Evolutionary conservation across 352 stramenopile genomes (phyloP), one percentile per base, ranked within the genome.

Genomic region (Thalassiosira livingstoniorum): DNA sequence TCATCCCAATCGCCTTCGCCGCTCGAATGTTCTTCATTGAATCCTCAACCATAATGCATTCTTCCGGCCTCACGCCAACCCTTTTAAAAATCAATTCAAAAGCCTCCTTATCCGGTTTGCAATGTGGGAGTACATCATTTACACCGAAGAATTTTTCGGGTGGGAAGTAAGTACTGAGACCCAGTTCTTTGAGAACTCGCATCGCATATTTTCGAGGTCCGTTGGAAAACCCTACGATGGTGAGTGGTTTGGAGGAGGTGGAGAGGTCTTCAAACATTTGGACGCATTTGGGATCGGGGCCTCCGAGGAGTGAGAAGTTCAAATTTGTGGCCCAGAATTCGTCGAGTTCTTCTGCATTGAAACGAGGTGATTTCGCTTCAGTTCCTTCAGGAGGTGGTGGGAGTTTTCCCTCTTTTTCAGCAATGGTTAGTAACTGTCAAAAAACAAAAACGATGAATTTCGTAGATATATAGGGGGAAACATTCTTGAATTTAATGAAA

Each of bases 31-130:
- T 94, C 74, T 94, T 94, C 90, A 94, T 94, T 0, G 70, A 87
- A 67, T 94, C 90, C 76, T 94, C 90, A 13, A 94, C 72, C 86
- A 94, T 92, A 27, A 94, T 78, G 62, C 80, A 88, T 37, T 87
- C 72, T 32, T 86, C 72, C 11, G 88, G 77, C 37, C 34, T 70
- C 0, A 80, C 68, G 39, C 78, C 77, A 18, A 93, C 64, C 35
- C 63, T 67, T 21, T 86, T 45, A 63, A 92, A 82, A 2, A 94
- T 85, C 39, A 72, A 81, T 27, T 86, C 66, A 80, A 94, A 94
- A 0, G 90, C 81, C n/a, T 66, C 86, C 11, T 69, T 69, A 74
- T 93, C 90, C 0, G 90, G 90, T 77, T 94, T 94, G 79, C 87
- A 94, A 64, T 89, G 51, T 0, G 90, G 90, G 4, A 94, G 51